A percentile compares a stretch with the other conserved stretches of the same genome.
phyloP scores from a whole-genome alignment of 2,329 filamentous ascomycete genomes.

The Periconia macrospinosa region DNA sequence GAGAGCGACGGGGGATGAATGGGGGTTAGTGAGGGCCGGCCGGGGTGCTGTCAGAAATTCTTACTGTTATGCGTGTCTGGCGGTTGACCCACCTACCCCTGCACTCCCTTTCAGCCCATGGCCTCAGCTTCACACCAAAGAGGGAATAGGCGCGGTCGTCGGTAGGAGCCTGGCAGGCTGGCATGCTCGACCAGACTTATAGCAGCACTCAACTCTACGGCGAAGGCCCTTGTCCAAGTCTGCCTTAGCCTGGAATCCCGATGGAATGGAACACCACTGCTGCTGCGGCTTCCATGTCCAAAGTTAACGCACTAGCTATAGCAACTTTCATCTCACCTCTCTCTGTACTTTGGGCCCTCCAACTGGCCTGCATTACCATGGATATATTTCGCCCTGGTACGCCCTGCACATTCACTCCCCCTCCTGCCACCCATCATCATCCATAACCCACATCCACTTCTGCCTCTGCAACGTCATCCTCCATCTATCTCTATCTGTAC shows the following conservation, averaged over 20 bases:
- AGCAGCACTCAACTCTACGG: slow-evolving; percentile 20
- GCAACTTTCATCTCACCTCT: slow-evolving; percentile 16
- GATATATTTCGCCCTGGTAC: slow-evolving; percentile 35
- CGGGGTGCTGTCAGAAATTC: too few species aligned
- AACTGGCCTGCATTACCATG: slow-evolving; percentile 23
- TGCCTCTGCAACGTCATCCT: slow-evolving; percentile 7
- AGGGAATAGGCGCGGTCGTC: slow-evolving; percentile 41
- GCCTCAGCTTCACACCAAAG: slow-evolving; percentile 21
- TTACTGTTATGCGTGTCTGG: background rate
- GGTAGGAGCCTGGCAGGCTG: too few species aligned
- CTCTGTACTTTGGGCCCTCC: slow-evolving; percentile 18
- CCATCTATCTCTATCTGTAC: slow-evolving; percentile 7
- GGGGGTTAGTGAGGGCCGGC: too few species aligned
- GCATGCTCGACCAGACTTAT: slow-evolving; percentile 3
- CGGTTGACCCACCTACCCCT: slow-evolving; percentile 9
- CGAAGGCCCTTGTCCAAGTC: slow-evolving; percentile 39
- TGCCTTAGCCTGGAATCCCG: slow-evolving; percentile 40
- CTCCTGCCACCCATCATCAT: slow-evolving; percentile 10
- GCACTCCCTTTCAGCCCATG: slow-evolving; percentile 27
- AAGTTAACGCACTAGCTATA: background rate
- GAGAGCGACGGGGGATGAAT: too few species aligned
- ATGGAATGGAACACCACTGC: slow-evolving; percentile 23
- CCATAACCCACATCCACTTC: background rate
- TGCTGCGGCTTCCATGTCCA: background rate
- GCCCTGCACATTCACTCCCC: slow-evolving; percentile 17